Evolutionary conservation across 2,329 filamentous ascomycete species (phyloP), one percentile per base, ranked within the genome.

Genomic region (Arthrinium puccinioides): DNA sequence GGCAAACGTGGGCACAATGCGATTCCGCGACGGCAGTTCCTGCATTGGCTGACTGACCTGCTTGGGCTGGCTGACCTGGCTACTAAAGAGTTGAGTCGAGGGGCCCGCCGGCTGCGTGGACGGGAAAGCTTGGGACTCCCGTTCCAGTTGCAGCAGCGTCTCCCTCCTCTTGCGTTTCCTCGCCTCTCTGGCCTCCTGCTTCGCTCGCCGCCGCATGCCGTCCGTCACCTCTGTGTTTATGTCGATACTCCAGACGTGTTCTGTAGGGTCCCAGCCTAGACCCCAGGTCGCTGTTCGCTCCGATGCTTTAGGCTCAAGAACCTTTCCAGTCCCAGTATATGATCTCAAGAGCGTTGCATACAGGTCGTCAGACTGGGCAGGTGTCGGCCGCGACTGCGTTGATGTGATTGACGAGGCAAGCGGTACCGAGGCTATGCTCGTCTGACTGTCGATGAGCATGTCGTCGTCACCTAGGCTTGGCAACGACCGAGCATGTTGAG

Each of bases 131-230:
- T 57, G 55, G 13, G 46, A 41, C 36, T 54, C 48, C 20, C 40
- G 45, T 3, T 44, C 48, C 15, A 50, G 29, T 28, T 52, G 46
- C 10, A 52, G 44, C n/a, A 59, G 47, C 10, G 49, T 49, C 39
- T 54, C 52, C 5, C 50, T 43, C 14, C 55, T 51, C 23, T 55
- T 49, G 26, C 55, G 51, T 42, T 57, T 59, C 15, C 52, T 52
- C 21, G 39, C 47, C 35, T 52, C 43, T 7, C 48, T 48, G 5
- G 51, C 54, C 14, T 51, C 28, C 24, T 50, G 44, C 36, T 50
- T 55, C 15, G 41, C 52, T 30, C 42, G 48, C 36, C 42, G 47
- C 24, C 43, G 31, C 47, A 49, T 52, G 6, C 49, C 50, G 5
- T 42, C 45, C 6, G 50, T 54, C 16, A 44, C 43, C 24, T 56